These are phyloP conservation scores for Exophiala bonariae DNA, from an alignment of 2,329 filamentous ascomycete genomes.

Conservation along the genomic window DNA sequence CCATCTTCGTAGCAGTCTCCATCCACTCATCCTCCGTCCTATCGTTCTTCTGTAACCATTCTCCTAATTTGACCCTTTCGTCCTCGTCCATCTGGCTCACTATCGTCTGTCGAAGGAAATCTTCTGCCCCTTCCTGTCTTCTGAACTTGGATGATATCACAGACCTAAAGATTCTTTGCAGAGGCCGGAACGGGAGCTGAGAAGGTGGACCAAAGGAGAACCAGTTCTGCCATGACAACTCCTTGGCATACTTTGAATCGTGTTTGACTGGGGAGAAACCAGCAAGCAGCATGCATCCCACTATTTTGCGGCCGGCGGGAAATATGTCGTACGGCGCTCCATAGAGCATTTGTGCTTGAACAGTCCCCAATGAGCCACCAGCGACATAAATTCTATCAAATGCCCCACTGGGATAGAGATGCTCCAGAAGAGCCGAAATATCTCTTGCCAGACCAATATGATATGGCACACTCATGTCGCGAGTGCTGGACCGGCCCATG, in stretches of 20 bases:
- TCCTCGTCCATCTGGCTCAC: neutral
- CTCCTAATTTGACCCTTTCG: neutral
- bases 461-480: conserved; percentile 2
- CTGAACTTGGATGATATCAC: neutral
- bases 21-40: neutral
- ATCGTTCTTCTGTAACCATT: neutral
- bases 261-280: conserved; percentile 4
- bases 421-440: neutral
- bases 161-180: too few relatives aligned
- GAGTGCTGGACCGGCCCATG: conserved; percentile 3
- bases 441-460: neutral
- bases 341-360: too few relatives aligned
- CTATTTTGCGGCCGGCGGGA: conserved; percentile 4
- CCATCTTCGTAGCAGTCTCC: neutral
- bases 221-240: neutral
- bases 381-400: too few relatives aligned
- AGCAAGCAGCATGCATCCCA: neutral
- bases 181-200: neutral
- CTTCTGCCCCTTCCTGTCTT: neutral
- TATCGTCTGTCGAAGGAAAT: conserved; percentile 1
- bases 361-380: too few relatives aligned
- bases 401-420: conserved; percentile 1
- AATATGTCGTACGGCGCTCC: neutral
- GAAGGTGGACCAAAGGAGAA: neutral
- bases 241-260: neutral